Base-by-base conservation (phyloP, 2,329 filamentous ascomycete species). In the Fusarium sp. region DNA sequence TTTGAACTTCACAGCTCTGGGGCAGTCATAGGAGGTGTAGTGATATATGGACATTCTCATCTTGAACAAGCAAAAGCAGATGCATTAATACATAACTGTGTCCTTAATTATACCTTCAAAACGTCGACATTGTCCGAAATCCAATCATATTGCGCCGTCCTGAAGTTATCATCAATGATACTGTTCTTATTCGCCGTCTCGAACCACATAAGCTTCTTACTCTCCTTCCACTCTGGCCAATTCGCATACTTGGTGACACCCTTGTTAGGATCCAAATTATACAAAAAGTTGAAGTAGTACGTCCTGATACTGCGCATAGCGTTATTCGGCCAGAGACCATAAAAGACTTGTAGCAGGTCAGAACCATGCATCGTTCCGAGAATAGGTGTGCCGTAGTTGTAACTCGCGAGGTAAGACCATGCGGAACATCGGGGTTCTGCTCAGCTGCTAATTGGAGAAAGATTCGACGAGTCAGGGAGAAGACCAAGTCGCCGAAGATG, bases 341-440 rank as follows among this genome's bases (percentile, higher is more conserved):
- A 91, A 72, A 94, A 94, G 0, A 93, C 87, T 78, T 93, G 89
- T 8, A 94, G 74, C 3, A 95, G 75, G 74, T 95, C 93, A 3
- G 87, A 89, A 20, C 82, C 91, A 80, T 96, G 94, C 82, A 94
- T 93, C 0, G 93, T 95, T 24, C 94, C 94, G 1, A 96, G 81
- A 54, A 95, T 82, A 0, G 93, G 91, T 0, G 90, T 92, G 15
- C 91, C 91, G 78, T 91, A 90, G 83, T 92, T 82, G 82, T 95
- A 95, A 1, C 90, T 91, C 0, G 91, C 83, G 3, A 96, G 87
- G 82, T 95, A 96, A 0, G 91, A 94, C 93, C 93, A 96, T 3
- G 85, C 84, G 0, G 90, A 0, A 94, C 89, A n/a, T 77, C 51
- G 0, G 91, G 90, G 70, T 90, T 86, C 18, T 84, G 82, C 3